Evolutionary conservation across 148 eudicot genomes (phyloP).

Genomic region (Vaccinium myrtillus): DNA sequence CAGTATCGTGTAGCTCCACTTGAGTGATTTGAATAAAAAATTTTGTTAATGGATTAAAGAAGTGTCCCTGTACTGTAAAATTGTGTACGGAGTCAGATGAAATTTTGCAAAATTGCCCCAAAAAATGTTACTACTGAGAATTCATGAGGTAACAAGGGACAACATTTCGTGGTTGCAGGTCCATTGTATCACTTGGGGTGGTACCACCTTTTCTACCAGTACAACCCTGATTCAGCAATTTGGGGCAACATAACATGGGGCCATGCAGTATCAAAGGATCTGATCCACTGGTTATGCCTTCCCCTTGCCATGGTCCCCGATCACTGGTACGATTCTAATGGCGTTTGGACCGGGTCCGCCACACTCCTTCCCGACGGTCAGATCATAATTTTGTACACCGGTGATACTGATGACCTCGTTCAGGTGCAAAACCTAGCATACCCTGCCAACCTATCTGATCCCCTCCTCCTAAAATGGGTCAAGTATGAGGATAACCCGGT

Average conservation of each 20-base stretch:
- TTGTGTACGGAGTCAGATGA: background rate
- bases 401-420: slow-evolving; percentile 50
- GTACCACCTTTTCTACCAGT: slow-evolving; percentile 92
- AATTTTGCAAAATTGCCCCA: background rate
- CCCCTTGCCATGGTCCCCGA: slow-evolving; percentile 75
- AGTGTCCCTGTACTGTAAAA: background rate
- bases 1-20: too few relatives aligned
- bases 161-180: slow-evolving; percentile 37
- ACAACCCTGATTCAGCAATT: slow-evolving; percentile 81
- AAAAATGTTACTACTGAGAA: background rate
- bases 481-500: slow-evolving; percentile 83
- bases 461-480: slow-evolving; percentile 79
- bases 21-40: too few relatives aligned
- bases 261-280: slow-evolving; percentile 80
- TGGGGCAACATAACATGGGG: slow-evolving; percentile 99
- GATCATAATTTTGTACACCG: slow-evolving; percentile 79
- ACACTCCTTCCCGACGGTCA: slow-evolving; percentile 75
- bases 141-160: background rate
- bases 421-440: slow-evolving; percentile 91
- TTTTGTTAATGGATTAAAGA: background rate
- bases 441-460: slow-evolving; percentile 87
- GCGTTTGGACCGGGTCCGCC: slow-evolving; percentile 96
- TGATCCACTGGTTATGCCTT: slow-evolving; percentile 78
- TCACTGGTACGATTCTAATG: slow-evolving; percentile 69
- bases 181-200: slow-evolving; percentile 74